These are phyloP conservation scores for Fusarium sambucinum DNA, from an alignment of 2,329 filamentous ascomycete species.

Conservation along the genomic window DNA sequence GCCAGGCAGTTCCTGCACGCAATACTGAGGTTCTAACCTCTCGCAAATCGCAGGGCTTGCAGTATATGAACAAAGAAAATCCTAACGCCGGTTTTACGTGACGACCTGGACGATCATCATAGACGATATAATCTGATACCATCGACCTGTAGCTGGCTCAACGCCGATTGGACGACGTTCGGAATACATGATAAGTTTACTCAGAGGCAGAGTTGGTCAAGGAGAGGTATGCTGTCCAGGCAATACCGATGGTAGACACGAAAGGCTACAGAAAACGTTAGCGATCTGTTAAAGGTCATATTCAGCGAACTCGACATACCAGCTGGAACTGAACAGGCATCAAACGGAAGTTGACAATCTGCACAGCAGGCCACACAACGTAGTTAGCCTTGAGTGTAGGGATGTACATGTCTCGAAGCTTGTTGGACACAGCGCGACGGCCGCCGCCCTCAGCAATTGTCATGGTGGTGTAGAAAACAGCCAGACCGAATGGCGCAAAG, in stretches of 20 bases:
- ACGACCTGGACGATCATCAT: neutral
- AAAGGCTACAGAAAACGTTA: slow-evolving; percentile 75
- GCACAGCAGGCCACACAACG: slow-evolving; percentile 93
- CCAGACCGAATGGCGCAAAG: slow-evolving; percentile 90
- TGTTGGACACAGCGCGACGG: slow-evolving; percentile 79
- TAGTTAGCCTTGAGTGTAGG: slow-evolving; percentile 97
- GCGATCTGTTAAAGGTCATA: neutral
- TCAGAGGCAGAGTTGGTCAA: slow-evolving; percentile 90
- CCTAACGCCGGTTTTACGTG: slow-evolving; percentile 23
- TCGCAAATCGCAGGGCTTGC: neutral
- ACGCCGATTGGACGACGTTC: neutral
- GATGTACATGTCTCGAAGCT: slow-evolving; percentile 93
- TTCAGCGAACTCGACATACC: slow-evolving; percentile 66
- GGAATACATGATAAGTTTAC: slow-evolving; percentile 17
- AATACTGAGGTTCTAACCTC: neutral
- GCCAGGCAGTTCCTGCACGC: neutral
- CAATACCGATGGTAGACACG: slow-evolving; percentile 94
- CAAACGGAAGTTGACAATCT: slow-evolving; percentile 95
- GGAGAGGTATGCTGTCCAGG: slow-evolving; percentile 97
- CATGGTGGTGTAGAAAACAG: slow-evolving; percentile 94
- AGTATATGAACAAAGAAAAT: slow-evolving; percentile 2
- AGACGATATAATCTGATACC: neutral
- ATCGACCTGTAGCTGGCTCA: slow-evolving; percentile 1
- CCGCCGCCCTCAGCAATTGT: slow-evolving; percentile 94
- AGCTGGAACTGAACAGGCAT: slow-evolving; percentile 97